Evolutionary conservation across 495 filamentous ascomycete genomes (phyloP).

Genomic region (Aspergillus taichungensis): DNA sequence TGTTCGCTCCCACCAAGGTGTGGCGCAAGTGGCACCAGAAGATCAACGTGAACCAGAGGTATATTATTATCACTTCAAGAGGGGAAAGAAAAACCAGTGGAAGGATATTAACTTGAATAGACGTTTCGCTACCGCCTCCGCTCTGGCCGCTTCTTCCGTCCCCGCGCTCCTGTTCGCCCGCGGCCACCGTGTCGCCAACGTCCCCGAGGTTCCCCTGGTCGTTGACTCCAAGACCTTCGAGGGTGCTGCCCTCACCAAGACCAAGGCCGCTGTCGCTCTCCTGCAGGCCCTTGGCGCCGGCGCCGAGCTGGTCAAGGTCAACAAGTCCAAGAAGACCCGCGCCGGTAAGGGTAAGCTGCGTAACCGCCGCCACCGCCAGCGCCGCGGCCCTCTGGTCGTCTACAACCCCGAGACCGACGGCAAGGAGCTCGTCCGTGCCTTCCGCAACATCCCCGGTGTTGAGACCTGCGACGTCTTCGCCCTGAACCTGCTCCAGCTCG

Average conservation of each 20-base stretch:
- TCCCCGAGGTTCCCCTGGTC: constrained; percentile 95
- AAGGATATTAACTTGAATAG: constrained; percentile 28
- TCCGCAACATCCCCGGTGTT: constrained; percentile 97
- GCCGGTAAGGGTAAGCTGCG: constrained; percentile 97
- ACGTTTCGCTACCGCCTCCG: constrained; percentile 95
- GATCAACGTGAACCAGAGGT: constrained; percentile 97
- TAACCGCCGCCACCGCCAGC: constrained; percentile 89
- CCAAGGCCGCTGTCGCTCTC: constrained; percentile 75
- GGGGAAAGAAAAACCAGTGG: neutral
- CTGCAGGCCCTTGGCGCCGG: constrained; percentile 84
- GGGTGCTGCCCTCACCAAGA: constrained; percentile 71
- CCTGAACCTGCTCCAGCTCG: constrained; percentile 97
- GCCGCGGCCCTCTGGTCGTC: constrained; percentile 92
- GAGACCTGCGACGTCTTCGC: constrained; percentile 92
- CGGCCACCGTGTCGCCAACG: constrained; percentile 84
- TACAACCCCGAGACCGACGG: constrained; percentile 91
- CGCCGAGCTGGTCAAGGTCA: constrained; percentile 86
- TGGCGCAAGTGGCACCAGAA: constrained; percentile 99
- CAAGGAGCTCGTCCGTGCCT: constrained; percentile 80
- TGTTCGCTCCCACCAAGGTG: constrained; percentile 99
- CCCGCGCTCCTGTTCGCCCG: constrained; percentile 91
- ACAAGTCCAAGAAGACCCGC: constrained; percentile 84
- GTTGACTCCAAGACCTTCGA: constrained; percentile 82
- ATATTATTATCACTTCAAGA: constrained; percentile 4
- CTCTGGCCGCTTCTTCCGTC: constrained; percentile 90